Base-by-base conservation (phyloP, 2,329 filamentous ascomycete species). In the Pseudocercospora crystallina region DNA sequence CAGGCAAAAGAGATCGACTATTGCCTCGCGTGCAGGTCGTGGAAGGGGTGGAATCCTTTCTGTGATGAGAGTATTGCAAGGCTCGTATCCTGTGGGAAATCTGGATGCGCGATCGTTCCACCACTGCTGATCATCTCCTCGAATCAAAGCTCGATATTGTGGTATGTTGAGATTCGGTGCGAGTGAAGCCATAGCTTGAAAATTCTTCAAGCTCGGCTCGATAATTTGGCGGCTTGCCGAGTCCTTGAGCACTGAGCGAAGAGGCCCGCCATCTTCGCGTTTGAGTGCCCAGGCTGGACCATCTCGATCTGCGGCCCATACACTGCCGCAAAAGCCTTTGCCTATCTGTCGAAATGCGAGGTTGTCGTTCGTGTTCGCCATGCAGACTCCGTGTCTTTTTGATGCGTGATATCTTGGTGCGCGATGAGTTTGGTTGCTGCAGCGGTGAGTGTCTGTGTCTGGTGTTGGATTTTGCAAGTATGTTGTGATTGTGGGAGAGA, bases 1-100 rank as follows among this genome's bases (percentile, higher is more conserved):
- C 1, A 31, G 34, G 33, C 52, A 52, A 20, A 47, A 55, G 2
- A 34, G 5, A 30, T 60, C 57, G 36, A 60, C 46, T 4, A 58
- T 15, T 9, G 37, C 53, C n/a, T 56, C 52, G 5, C 55, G 47
- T 9, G 37, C 30, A 10, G 11, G 13, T n/a, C 12, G 42, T n/a
- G 10, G 14, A 3, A 51, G 30, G n/a, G 48, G 43, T 5, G 35
- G 17, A 5, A 51, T 51, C n/a, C 48, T 20, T 36, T 46, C 48
- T 3, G 42, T 46, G 17, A 46, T 15, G 31, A 51, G 37, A 8
- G 48, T 46, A 30, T 34, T 42, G 36, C 36, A 46, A 11, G 14
- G 43, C 29, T 46, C 15, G 29, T 46, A 42, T 20, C 17, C 42
- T 10, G 13, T 4, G 0, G 48, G 48, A 26, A 51, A 51, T 11